These are phyloP conservation scores for Laetiporus sulphureus DNA, from an alignment of 1,284 basidiomycete species.

Conservation along the genomic window DNA sequence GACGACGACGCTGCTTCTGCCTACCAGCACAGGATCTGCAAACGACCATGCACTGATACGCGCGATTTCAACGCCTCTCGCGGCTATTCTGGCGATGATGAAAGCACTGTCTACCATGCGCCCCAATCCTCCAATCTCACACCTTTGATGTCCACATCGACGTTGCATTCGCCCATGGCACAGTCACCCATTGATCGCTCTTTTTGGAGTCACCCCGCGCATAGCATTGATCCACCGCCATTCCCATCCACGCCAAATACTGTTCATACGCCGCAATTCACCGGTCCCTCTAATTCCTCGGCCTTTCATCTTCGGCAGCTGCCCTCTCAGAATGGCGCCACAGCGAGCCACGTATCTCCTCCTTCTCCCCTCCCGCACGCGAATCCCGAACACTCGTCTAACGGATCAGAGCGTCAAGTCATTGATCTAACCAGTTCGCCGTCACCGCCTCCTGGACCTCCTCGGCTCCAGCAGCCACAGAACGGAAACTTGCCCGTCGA, in stretches of 20 bases:
- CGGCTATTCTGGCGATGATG: conserved; percentile 6
- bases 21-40: conserved; percentile 19
- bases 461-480: conserved; percentile 13
- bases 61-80: conserved; percentile 22
- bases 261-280: conserved; percentile 16
- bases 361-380: conserved; percentile 3
- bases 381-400: conserved; percentile 4
- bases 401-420: conserved; percentile 35
- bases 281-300: conserved; percentile 25
- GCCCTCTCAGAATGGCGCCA: too few species aligned
- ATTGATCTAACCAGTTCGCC: conserved; percentile 76
- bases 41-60: conserved; percentile 17
- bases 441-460: conserved; percentile 51
- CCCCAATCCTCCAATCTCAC: conserved; percentile 25
- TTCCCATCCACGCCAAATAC: conserved; percentile 14
- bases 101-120: conserved; percentile 10
- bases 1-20: conserved; percentile 17
- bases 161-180: conserved; percentile 10
- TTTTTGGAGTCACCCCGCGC: conserved; percentile 7
- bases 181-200: too few species aligned
- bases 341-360: too few species aligned
- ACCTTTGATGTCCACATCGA: conserved; percentile 25
- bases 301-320: conserved; percentile 24
- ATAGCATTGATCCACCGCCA: conserved; percentile 3
- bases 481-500: conserved; percentile 29